A percentile compares a stretch with the other conserved stretches of the same genome.
Conservation (phyloP, 108 stramenopile genomes). For the Cyclotella choctawhatcheeana region DNA sequence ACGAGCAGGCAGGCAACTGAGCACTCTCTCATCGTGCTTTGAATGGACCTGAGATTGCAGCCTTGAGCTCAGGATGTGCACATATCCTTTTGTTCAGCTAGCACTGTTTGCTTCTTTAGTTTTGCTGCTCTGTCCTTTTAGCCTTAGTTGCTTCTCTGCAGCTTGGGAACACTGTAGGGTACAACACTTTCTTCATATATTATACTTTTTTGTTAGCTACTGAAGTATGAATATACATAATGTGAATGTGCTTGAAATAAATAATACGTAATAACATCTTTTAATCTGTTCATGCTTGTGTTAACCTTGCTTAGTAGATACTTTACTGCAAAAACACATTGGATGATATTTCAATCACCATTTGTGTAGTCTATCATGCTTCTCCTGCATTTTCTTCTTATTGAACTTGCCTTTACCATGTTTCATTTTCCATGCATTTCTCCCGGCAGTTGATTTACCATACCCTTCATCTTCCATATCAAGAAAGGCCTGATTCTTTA, state of each 20-base stretch:
- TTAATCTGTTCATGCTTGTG: no score
- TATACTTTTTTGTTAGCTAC: no score
- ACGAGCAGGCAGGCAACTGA: conserved; percentile 54
- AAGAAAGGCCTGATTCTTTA: conserved; percentile 70
- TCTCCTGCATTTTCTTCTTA: conserved; percentile 24
- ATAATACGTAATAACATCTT: no score
- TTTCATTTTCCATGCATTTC: conserved; percentile 92
- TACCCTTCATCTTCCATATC: conserved; percentile 65
- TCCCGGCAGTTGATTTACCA: conserved; percentile 87
- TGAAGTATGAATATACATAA: no score
- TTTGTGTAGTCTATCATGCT: conserved; percentile 43
- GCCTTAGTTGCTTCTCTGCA: no score
- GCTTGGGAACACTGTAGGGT: no score
- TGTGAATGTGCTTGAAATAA: no score
- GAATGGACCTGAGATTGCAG: conserved; percentile 50
- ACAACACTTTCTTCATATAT: no score
- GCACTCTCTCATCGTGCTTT: conserved; percentile 34
- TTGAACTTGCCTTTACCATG: conserved; percentile 94
- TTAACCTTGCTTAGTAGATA: no score
- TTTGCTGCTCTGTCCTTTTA: no score
- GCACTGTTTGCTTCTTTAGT: neutral
- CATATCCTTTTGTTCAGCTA: conserved; percentile 3
- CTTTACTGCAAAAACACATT: no score
- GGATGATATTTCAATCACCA: no score
- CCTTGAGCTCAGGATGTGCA: conserved; percentile 43